Evolutionary conservation across 805 yeast species (phyloP), one percentile per base, ranked within the genome.

Genomic region (Kluyveromyces lactis): DNA sequence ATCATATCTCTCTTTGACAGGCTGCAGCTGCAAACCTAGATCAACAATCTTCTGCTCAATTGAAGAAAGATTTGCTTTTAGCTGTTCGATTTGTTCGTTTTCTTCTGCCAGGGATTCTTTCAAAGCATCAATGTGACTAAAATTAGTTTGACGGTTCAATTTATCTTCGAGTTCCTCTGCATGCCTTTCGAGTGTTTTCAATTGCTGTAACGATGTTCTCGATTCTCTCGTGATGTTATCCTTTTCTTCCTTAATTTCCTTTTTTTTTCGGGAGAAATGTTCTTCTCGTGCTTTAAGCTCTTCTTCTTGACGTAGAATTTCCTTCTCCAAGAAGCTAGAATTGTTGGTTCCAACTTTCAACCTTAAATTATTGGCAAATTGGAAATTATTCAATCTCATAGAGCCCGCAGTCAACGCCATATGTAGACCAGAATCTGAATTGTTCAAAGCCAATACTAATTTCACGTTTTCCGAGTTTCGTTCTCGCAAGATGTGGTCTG

Each of bases 381-480:
- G 60, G 2, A 79, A 57, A 1, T 86, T 82, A 54, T 79, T 81
- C 18, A 68, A 58, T 32, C 71, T 58, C 30, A 73, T 65, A 12
- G 74, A 73, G 21, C 57, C 63, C 0, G 46, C 27, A 31, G 62
- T 61, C 33, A 66, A 51, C 2, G 68, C 52, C 31, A 74, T 60
- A 17, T 66, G 67, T 24, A 70, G 72, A 2, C 83, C 78, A 16
- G 64, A 54, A 3, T 61, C 52, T 5, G 52, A 46, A 37, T 69
- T 64, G 36, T 67, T 59, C n/a, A 71, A 52, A 0, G 77, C 62
- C 11, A 67, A 53, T 5, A 71, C 73, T 39, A 60, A 50, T 1
- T 43, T 45, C 4, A 77, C 75, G 42, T 73, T 73, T 15, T 19
- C n/a, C 1, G 42, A 42, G 0, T 66, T 62, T 8, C 61, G 55